phyloP scores from a whole-genome alignment of 2,329 filamentous ascomycete species.

The Emmonsia crescens region DNA sequence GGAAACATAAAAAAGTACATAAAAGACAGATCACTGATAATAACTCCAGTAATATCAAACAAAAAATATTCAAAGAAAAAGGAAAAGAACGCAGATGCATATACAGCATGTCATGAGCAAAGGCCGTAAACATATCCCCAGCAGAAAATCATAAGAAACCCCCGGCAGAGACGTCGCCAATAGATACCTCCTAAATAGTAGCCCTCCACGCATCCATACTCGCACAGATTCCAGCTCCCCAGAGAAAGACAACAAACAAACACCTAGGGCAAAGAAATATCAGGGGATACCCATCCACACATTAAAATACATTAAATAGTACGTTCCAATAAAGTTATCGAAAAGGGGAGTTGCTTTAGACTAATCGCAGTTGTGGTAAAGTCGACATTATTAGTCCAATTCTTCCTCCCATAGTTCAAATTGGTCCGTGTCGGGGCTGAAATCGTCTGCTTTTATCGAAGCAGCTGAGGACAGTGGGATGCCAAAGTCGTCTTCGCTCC shows the following conservation, averaged over 20 bases:
- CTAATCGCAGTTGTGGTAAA: background rate
- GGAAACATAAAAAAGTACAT: background rate
- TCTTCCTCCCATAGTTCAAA: conserved; percentile 1
- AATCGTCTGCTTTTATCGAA: conserved; percentile 11
- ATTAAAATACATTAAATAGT: background rate
- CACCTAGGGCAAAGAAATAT: background rate
- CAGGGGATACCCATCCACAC: background rate
- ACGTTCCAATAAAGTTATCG: background rate
- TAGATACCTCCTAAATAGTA: background rate
- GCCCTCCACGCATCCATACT: background rate
- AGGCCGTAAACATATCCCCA: background rate
- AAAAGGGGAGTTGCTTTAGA: background rate
- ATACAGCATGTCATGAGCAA: background rate
- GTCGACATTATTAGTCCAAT: background rate
- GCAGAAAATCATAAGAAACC: background rate
- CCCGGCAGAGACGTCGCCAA: background rate
- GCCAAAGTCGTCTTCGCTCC: conserved; percentile 49
- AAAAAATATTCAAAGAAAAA: background rate
- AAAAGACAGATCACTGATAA: background rate
- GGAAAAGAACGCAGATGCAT: background rate
- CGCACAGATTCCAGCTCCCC: background rate
- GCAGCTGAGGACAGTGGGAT: conserved; percentile 30
- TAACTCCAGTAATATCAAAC: background rate
- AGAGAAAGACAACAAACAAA: background rate
- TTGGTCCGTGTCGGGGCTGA: conserved; percentile 10